Conservation (phyloP, 441 rosid species). For the Populus hybrid region DNA sequence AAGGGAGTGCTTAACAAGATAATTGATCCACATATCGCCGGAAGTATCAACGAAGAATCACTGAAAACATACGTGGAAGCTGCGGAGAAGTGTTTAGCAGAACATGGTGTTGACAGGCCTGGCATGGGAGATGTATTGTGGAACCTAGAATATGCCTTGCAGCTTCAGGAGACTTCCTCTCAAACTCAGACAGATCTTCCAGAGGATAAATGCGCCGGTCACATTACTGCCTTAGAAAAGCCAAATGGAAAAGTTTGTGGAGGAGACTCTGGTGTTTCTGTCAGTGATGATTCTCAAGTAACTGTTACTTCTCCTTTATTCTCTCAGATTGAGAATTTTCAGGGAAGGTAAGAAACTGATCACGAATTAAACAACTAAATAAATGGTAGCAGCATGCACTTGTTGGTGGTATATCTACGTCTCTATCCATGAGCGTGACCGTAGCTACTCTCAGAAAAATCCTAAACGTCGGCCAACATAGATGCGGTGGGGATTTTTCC, state of each 20-base stretch:
- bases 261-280: not conserved
- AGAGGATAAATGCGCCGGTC: slow-evolving; percentile 36
- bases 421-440: too few relatives aligned
- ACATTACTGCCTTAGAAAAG: slow-evolving; percentile 18
- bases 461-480: too few relatives aligned
- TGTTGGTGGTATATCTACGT: too few relatives aligned
- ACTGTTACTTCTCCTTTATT: slow-evolving; percentile 26
- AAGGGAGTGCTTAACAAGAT: slow-evolving; percentile 66
- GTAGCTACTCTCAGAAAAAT: too few relatives aligned
- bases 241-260: not conserved
- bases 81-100: slow-evolving; percentile 81
- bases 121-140: slow-evolving; percentile 89
- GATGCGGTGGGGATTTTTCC: too few relatives aligned
- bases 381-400: not conserved
- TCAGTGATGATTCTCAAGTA: slow-evolving; percentile 31
- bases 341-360: slow-evolving; percentile 30
- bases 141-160: slow-evolving; percentile 89
- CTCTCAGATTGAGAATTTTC: slow-evolving; percentile 24
- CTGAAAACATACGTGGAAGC: slow-evolving; percentile 76
- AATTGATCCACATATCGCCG: slow-evolving; percentile 60
- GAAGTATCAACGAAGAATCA: slow-evolving; percentile 52
- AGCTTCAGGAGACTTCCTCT: slow-evolving; percentile 67
- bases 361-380: not conserved
- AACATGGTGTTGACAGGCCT: slow-evolving; percentile 74
- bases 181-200: slow-evolving; percentile 32